Evolutionary conservation across 805 yeast genomes (phyloP).

Genomic region (Lipomyces spencermartinsiae): DNA sequence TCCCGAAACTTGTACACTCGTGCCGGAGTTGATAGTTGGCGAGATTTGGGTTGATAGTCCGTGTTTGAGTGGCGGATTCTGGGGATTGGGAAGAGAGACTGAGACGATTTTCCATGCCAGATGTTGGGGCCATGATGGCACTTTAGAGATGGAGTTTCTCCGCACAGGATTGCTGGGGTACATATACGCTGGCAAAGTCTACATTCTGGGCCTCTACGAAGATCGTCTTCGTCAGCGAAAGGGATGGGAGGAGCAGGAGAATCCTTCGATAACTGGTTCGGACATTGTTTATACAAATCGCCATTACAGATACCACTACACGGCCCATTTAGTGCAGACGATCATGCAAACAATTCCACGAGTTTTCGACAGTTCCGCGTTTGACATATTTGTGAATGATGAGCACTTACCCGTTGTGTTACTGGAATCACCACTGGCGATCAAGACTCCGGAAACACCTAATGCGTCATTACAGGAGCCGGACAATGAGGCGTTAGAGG

Average conservation of each 20-base stretch:
- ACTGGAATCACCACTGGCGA: slow-evolving; percentile 71
- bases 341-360: slow-evolving; percentile 80
- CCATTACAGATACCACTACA: slow-evolving; percentile 70
- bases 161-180: slow-evolving; percentile 93
- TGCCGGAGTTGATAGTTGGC: slow-evolving; percentile 81
- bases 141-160: slow-evolving; percentile 76
- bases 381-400: slow-evolving; percentile 78
- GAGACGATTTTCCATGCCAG: slow-evolving; percentile 80
- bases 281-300: slow-evolving; percentile 20
- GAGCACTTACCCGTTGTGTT: slow-evolving; percentile 86
- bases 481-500: slow-evolving; percentile 54
- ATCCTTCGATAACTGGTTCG: slow-evolving; percentile 28
- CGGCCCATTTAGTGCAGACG: slow-evolving; percentile 85
- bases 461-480: slow-evolving; percentile 42
- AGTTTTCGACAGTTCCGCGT: slow-evolving; percentile 88
- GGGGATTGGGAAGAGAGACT: slow-evolving; percentile 73
- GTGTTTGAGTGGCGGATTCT: slow-evolving; percentile 87
- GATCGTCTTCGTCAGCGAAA: slow-evolving; percentile 82
- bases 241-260: slow-evolving; percentile 39
- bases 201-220: slow-evolving; percentile 86
- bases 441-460: slow-evolving; percentile 41
- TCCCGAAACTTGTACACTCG: slow-evolving; percentile 83
- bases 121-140: slow-evolving; percentile 74
- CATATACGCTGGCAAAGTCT: slow-evolving; percentile 82
- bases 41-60: slow-evolving; percentile 98